Evolutionary conservation across 768 basidiomycete genomes (phyloP), one percentile per base, ranked within the genome.

Genomic region (Hypholoma sublateritium): DNA sequence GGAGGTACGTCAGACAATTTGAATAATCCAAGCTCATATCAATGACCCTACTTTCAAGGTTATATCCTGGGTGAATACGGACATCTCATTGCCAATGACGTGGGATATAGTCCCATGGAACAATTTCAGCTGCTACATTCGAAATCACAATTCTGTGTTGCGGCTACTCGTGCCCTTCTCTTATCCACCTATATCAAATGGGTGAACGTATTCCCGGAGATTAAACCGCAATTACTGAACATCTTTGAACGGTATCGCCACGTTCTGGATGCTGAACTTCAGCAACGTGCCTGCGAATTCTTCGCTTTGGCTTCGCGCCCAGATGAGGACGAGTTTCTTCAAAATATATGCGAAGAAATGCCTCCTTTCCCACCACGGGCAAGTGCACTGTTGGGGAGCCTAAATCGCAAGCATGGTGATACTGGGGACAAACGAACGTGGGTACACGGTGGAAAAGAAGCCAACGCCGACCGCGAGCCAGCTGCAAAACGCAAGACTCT

Each of bases 201-300:
- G 96, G 94, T 97, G 61, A 99, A 99, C 69, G 92, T 99, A 55
- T 99, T 98, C 73, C 97, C 97, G 17, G 97, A 99, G 71, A 97
- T 99, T 74, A 97, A 95, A 65, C 82, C 88, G 6, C 95, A 98
- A 62, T 84, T 99, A 25, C 65, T 98, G 69, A 91, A 88, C 70
- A 93, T 98, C 64, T 97, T 99, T 64, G 95, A 98, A 65, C 92
- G 95, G 14, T 98, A 97, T 68, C 87, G 94, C n/a, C 93, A 96
- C 66, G 93, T 98, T 44, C 85, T 99, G 13, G 97, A 99, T 71
- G 88, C 95, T 16, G 97, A 99, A 67, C 80, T 99, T 2, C 97
- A 99, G 70, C 97, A 99, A 70, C 88, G 97, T 53, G 97, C 97
- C 42, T 98, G 96, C 83, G 97, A 99, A 74, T 98, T 94, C 70